Evolutionary conservation across 2,329 filamentous ascomycete genomes (phyloP).

Genomic region (Aureobasidium lini): DNA sequence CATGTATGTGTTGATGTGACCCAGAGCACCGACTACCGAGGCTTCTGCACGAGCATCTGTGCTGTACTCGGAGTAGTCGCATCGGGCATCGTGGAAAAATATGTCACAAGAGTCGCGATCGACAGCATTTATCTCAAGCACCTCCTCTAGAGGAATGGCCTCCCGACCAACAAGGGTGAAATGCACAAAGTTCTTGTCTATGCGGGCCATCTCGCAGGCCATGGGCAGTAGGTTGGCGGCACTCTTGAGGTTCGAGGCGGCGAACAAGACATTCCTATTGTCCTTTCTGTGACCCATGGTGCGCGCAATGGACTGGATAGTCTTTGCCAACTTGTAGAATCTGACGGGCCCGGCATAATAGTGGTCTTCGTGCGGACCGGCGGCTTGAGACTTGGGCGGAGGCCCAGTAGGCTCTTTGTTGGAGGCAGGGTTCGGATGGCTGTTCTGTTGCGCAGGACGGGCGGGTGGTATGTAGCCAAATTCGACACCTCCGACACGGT

Average conservation of each 20-base stretch:
- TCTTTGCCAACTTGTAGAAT: constrained; percentile 57
- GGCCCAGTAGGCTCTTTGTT: constrained; percentile 15
- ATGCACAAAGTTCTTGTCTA: constrained; percentile 68
- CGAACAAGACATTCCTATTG: constrained; percentile 72
- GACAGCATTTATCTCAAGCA: constrained; percentile 75
- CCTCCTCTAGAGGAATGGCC: constrained; percentile 58
- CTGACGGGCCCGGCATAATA: constrained; percentile 63
- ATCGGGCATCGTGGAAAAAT: constrained; percentile 63
- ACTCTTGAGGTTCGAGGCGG: constrained; percentile 66
- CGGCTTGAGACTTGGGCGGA: constrained; percentile 7
- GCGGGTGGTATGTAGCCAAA: constrained; percentile 14
- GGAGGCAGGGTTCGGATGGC: background rate
- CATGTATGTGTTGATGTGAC: constrained; percentile 65
- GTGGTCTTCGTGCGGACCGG: constrained; percentile 27
- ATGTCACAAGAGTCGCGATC: constrained; percentile 58
- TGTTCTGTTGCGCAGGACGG: background rate
- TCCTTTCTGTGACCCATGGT: constrained; percentile 44
- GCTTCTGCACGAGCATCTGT: constrained; percentile 61
- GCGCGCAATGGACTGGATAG: constrained; percentile 52
- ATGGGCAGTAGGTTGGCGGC: constrained; percentile 67
- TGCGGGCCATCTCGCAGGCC: constrained; percentile 75
- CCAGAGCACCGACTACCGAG: constrained; percentile 57
- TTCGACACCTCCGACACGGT: constrained; percentile 13
- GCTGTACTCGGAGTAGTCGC: constrained; percentile 64
- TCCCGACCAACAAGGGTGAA: constrained; percentile 71